Evolutionary conservation across 2,329 filamentous ascomycete genomes (phyloP).

Genomic region (Aureobasidium sp.): DNA sequence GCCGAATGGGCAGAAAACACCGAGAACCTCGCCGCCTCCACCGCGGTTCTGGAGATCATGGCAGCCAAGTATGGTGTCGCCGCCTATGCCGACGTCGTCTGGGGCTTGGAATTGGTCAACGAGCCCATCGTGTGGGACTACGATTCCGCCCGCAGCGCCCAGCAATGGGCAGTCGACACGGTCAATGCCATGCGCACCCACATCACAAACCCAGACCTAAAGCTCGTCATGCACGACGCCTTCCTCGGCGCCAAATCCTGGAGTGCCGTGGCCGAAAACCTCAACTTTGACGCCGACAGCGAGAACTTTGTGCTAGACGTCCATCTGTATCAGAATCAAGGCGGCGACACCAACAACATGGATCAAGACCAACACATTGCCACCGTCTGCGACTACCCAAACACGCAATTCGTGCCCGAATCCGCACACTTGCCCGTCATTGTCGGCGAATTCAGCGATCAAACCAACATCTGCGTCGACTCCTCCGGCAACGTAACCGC

Average conservation of each 20-base stretch:
- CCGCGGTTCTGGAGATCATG: slow-evolving; percentile 52
- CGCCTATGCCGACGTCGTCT: slow-evolving; percentile 51
- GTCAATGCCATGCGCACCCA: slow-evolving; percentile 34
- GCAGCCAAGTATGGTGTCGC: slow-evolving; percentile 50
- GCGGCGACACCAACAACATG: slow-evolving; percentile 28
- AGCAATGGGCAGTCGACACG: slow-evolving; percentile 50
- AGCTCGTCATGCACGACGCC: slow-evolving; percentile 53
- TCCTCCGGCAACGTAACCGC: slow-evolving; percentile 45
- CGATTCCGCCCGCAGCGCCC: slow-evolving; percentile 38
- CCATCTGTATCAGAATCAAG: slow-evolving; percentile 46
- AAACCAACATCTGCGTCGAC: slow-evolving; percentile 45
- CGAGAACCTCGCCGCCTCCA: slow-evolving; percentile 42
- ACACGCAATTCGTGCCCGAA: slow-evolving; percentile 41
- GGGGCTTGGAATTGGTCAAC: slow-evolving; percentile 51
- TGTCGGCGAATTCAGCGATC: slow-evolving; percentile 54
- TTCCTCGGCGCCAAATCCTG: slow-evolving; percentile 47
- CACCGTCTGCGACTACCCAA: slow-evolving; percentile 54
- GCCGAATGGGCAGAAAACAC: slow-evolving; percentile 40
- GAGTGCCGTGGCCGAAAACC: slow-evolving; percentile 54
- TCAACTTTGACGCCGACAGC: slow-evolving; percentile 43
- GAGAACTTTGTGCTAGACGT: slow-evolving; percentile 57
- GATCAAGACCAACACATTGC: slow-evolving; percentile 35
- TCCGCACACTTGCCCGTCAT: slow-evolving; percentile 35
- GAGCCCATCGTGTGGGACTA: slow-evolving; percentile 45
- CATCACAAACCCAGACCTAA: slow-evolving; percentile 23